Conservation (phyloP, 768 basidiomycete genomes). For the Collybiopsis luxurians region DNA sequence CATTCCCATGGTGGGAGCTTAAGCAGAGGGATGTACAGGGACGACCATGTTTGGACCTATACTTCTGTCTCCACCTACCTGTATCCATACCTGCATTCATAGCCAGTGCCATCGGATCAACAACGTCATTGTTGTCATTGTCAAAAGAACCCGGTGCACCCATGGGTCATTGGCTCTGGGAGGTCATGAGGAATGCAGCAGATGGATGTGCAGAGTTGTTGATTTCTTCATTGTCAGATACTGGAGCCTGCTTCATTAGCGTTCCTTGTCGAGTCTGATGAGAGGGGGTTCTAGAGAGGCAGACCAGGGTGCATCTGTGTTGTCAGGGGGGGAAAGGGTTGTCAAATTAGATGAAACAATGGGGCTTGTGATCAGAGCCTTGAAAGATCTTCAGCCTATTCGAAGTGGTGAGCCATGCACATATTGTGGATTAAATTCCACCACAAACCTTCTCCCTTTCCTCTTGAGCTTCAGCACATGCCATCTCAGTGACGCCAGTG, state of each 20-base stretch:
- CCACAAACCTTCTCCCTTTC: no score
- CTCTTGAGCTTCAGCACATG: no score
- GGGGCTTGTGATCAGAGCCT: no score
- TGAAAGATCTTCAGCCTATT: no score
- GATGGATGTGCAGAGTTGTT: constrained; percentile 64
- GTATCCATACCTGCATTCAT: background rate
- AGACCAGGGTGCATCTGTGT: constrained; percentile 66
- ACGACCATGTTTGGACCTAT: constrained; percentile 4
- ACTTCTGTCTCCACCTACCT: constrained; percentile 21
- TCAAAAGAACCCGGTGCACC: constrained; percentile 21
- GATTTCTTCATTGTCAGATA: constrained; percentile 43
- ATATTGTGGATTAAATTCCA: no score
- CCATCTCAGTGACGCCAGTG: no score
- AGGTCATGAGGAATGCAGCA: constrained; percentile 68
- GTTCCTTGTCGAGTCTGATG: constrained; percentile 58
- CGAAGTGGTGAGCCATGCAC: no score
- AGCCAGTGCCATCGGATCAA: background rate
- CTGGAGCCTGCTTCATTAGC: constrained; percentile 22
- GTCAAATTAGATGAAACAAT: no score
- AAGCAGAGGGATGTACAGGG: constrained; percentile 63
- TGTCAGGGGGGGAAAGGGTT: constrained; percentile 47
- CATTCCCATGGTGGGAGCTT: no score
- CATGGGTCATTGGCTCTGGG: constrained; percentile 13
- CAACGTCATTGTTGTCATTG: constrained; percentile 21
- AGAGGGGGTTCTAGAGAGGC: constrained; percentile 74